Base-by-base conservation (phyloP, 352 stramenopile species). In the Phytophthora boehmeriae region DNA sequence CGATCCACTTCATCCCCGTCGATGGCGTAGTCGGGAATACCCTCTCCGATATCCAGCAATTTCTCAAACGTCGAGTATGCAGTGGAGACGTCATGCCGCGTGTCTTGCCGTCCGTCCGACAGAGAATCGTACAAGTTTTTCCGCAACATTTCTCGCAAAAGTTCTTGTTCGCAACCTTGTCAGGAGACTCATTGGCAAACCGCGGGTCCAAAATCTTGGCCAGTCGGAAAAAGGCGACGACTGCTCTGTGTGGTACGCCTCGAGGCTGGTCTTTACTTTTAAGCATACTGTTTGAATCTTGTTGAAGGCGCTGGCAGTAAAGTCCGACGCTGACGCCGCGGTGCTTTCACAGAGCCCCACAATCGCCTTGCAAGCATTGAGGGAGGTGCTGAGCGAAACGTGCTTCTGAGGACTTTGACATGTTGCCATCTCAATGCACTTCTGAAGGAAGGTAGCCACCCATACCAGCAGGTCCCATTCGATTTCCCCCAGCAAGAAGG, bases 61-160 rank as follows among this genome's bases (percentile, higher is more conserved):
- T 90, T 92, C 44, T 92, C 83, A 50, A 92, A 90, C 47, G 83
- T 92, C 41, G 83, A 88, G 67, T 92, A 92, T 17, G 83, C 80
- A 2, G 80, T 86, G 32, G 75, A 87, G 13, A 75, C 62, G 36
- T 92, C 83, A 69, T 87, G 76, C 10, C 80, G 75, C 1, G 61
- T 68, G n/a, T 88, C 76, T 25, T 86, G 66, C 9, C 77, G 73
- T 19, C 71, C 65, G 42, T 89, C 80, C 2, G 78, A 72, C 4
- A 89, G 64, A 20, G 78, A 68, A 30, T 92, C 80, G 57, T 88
- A 89, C 42, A 88, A 68, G 41, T 75, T 89, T 55, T 88, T 89
- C 10, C 80, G 83, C 45, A 92, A 67, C 75, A 89, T 90, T 47
- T 89, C 80, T 22, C 83, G 70, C 39, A 92, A 32, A 92, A 92